Evolutionary conservation across 345 rosid species (phyloP).

Genomic region (Bruguiera parviflora): DNA sequence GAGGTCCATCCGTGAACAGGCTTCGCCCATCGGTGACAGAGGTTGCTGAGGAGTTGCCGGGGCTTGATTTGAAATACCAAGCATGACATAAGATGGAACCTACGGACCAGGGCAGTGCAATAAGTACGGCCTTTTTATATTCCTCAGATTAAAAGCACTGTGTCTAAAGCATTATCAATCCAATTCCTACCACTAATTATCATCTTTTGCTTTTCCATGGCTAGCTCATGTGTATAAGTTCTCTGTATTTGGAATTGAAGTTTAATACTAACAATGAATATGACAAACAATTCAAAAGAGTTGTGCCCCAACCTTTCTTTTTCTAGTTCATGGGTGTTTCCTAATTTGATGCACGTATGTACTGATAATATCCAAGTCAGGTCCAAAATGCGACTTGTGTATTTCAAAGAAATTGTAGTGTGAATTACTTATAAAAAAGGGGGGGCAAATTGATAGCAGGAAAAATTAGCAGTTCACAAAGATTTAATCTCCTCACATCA

Average conservation of each 20-base stretch:
- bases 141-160: background rate
- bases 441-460: background rate
- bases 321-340: no score
- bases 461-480: conserved; percentile 2
- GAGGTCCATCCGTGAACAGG: conserved; percentile 93
- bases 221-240: no score
- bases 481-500: conserved; percentile 53
- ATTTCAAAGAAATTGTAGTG: background rate
- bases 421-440: background rate
- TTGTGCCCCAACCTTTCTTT: no score
- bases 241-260: no score
- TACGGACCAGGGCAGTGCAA: conserved; percentile 24
- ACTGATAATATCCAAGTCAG: background rate
- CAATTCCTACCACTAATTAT: no score
- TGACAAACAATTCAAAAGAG: no score
- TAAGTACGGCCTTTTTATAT: background rate
- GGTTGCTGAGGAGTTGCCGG: conserved; percentile 64
- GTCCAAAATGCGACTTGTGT: background rate
- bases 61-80: conserved; percentile 71
- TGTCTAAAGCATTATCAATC: no score
- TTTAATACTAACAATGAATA: no score
- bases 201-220: no score
- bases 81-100: conserved; percentile 92
- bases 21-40: conserved; percentile 88
- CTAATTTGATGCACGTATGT: background rate